A percentile compares a stretch with the other conserved stretches of the same genome.
These are phyloP conservation scores for Pontederia crassipes DNA, from an alignment of 176 grass and related monocot genomes.

Conservation along the genomic window DNA sequence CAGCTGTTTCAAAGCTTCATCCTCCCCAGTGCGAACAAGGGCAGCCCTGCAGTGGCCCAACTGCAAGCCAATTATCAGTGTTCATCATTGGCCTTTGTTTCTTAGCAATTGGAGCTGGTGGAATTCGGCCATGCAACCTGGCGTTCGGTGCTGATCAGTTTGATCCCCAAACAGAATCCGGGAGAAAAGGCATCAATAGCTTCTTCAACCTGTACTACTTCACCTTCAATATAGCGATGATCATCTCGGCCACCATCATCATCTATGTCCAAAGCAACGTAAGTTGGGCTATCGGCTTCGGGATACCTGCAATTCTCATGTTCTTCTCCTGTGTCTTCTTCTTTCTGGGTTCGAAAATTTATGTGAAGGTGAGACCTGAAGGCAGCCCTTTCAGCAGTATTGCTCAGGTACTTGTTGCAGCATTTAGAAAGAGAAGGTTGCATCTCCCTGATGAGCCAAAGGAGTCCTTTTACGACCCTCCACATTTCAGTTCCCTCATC, in stretches of 20 bases:
- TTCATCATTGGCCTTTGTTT: constrained; percentile 36
- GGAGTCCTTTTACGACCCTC: constrained; percentile 33
- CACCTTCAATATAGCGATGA: constrained; percentile 54
- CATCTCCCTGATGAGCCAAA: constrained; percentile 2
- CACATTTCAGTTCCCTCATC: constrained; percentile 36
- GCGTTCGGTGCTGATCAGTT: constrained; percentile 83
- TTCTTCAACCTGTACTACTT: constrained; percentile 99
- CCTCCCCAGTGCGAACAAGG: constrained; percentile 20
- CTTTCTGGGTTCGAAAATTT: constrained; percentile 41
- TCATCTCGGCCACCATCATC: constrained; percentile 45
- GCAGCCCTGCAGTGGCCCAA: constrained; percentile 22
- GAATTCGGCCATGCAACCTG: constrained; percentile 72
- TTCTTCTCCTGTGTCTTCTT: constrained; percentile 43
- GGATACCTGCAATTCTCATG: constrained; percentile 54
- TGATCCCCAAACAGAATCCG: constrained; percentile 39
- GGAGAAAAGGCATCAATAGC: constrained; percentile 52
- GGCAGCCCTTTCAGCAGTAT: constrained; percentile 45
- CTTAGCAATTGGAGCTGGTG: constrained; percentile 51
- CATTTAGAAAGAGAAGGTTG: constrained; percentile 27
- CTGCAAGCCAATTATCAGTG: constrained; percentile 19
- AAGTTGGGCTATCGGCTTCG: constrained; percentile 54
- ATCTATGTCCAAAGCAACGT: constrained; percentile 74
- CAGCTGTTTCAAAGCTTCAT: constrained; percentile 33
- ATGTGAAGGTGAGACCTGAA: constrained; percentile 46
- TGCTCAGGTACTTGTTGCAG: constrained; percentile 29